Base-by-base conservation (phyloP, 139 green algal genomes). In the Pleodorina starrii region DNA sequence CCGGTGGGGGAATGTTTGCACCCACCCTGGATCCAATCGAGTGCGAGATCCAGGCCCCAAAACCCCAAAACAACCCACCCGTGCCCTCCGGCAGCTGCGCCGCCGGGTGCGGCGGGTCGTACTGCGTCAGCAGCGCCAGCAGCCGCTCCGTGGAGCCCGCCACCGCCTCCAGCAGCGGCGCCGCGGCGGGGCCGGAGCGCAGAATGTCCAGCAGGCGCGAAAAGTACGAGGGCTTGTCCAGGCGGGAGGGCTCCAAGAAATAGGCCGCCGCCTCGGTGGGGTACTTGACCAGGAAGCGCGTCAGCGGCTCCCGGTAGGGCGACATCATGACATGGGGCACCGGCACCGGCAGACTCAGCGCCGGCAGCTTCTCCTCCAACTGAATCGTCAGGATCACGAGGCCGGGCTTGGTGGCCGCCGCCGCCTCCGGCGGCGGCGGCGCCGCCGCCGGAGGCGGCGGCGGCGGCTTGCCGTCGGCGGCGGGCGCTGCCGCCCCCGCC, bases 341-440 rank as follows among this genome's bases (percentile, higher is more conserved):
- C 0, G 92, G 92, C 40, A 86, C 79, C 79, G 57, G 57, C 40
- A 57, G 29, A 32, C 66, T 78, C 43, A 87, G 63, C 36, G 81
- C 81, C 12, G 69, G 38, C 63, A 99, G 94, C 40, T 93, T 92
- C 32, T 94, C 90, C 90, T 99, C 98, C 71, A 99, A 91, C 92
- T 98, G 92, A 44, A 99, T 99, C 11, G 95, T 98, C 68, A 99
- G 90, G 72, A 98, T 94, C 23, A 99, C 97, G 44, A 99, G 91
- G 0, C 97, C 97, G 6, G 91, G 92, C 2, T 94, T 91, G 10
- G 95, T 86, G 11, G 88, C 46, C 5, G 32, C 60, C 25, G 79
- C 38, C 21, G 36, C 36, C 6, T 7, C 5, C 32, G 32, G 14
- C 35, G 50, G 77, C 10, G 17, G 17, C 17, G 5, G 10, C 19